phyloP scores from a whole-genome alignment of 441 rosid genomes.

The Bruguiera hainesii region DNA sequence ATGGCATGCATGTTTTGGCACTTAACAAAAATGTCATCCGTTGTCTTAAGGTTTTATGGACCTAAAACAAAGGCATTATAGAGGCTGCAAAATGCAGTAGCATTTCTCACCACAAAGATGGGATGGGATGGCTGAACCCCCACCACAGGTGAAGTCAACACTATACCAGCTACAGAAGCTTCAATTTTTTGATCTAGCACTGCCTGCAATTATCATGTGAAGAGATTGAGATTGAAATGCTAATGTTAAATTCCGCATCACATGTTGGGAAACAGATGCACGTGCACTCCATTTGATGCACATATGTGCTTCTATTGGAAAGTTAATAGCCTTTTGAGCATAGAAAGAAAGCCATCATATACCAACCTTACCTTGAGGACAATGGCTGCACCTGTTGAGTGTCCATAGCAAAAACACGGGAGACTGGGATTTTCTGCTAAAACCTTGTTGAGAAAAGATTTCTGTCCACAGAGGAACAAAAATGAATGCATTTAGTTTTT shows the following conservation, averaged over 20 bases:
- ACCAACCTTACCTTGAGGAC: conserved; percentile 55
- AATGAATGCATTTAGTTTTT: background rate
- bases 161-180: conserved; percentile 55
- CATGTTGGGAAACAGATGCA: background rate
- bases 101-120: conserved; percentile 45
- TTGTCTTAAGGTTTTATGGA: no score
- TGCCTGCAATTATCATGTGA: conserved; percentile 42
- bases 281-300: background rate
- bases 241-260: background rate
- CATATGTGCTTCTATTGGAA: background rate
- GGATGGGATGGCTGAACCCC: conserved; percentile 97
- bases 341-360: background rate
- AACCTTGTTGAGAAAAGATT: conserved; percentile 59
- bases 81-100: background rate
- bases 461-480: conserved; percentile 36
- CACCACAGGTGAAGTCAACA: conserved; percentile 83
- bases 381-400: conserved; percentile 91
- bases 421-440: conserved; percentile 61
- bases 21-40: no score
- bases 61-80: background rate
- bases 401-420: conserved; percentile 88
- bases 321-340: background rate
- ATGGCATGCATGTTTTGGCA: background rate
- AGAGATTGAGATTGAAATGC: background rate
- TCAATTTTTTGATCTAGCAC: conserved; percentile 71